Evolutionary conservation across 2,329 filamentous ascomycete genomes (phyloP).

Genomic region (Colletotrichum sp.): DNA sequence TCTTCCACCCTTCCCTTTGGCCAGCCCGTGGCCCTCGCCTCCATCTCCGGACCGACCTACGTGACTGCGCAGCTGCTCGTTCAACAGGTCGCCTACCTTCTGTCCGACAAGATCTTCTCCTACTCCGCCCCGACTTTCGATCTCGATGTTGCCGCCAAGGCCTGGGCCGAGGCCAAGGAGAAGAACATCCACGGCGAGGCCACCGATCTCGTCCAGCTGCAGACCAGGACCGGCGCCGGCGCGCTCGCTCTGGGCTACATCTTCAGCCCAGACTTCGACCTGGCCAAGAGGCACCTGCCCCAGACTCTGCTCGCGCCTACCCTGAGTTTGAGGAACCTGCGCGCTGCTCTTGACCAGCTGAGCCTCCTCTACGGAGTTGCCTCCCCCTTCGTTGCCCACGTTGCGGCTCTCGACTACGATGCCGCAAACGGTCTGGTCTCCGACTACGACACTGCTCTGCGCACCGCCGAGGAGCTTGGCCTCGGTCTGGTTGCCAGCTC

Average conservation of each 20-base stretch:
- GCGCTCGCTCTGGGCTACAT: constrained; percentile 94
- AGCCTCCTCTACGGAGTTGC: constrained; percentile 89
- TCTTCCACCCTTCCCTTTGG: constrained; percentile 64
- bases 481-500: constrained; percentile 84
- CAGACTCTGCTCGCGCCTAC: constrained; percentile 91
- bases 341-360: constrained; percentile 87
- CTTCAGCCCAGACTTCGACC: constrained; percentile 95
- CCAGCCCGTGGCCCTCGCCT: constrained; percentile 56
- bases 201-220: constrained; percentile 78
- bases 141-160: constrained; percentile 80
- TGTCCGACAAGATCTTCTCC: constrained; percentile 97
- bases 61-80: constrained; percentile 91
- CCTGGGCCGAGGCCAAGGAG: constrained; percentile 74
- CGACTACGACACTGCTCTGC: constrained; percentile 84
- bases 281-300: constrained; percentile 88
- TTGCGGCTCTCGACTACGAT: constrained; percentile 89
- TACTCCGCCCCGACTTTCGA: constrained; percentile 96
- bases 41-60: constrained; percentile 87
- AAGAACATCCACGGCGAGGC: constrained; percentile 83
- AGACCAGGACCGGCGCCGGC: constrained; percentile 89
- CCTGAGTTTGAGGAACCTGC: constrained; percentile 79
- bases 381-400: constrained; percentile 90
- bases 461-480: constrained; percentile 87
- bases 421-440: constrained; percentile 74
- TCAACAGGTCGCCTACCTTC: constrained; percentile 92